A percentile compares a stretch with the other conserved stretches of the same genome.
These are phyloP conservation scores for Phytophthora hybrid DNA, from an alignment of 352 stramenopile species.

Conservation along the genomic window DNA sequence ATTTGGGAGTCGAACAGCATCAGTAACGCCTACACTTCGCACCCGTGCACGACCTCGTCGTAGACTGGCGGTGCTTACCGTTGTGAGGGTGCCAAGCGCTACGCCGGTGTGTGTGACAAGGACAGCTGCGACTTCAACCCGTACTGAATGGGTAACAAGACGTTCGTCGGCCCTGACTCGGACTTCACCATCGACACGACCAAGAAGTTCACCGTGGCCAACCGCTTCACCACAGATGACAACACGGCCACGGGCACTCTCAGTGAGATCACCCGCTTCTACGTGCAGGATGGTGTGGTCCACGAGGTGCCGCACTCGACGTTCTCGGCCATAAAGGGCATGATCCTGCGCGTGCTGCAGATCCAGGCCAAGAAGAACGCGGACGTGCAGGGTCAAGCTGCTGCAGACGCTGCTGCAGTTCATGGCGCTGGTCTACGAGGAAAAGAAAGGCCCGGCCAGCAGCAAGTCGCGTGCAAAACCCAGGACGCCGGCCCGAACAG, in stretches of 20 bases:
- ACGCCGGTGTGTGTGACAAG: neutral
- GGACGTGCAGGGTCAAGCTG: constrained; percentile 90
- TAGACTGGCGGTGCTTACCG: constrained; percentile 35
- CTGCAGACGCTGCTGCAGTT: constrained; percentile 90
- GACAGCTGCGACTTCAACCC: constrained; percentile 9
- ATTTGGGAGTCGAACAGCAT: constrained; percentile 69
- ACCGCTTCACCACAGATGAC: constrained; percentile 2
- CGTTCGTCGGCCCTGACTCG: constrained; percentile 1
- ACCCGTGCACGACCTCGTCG: constrained; percentile 43
- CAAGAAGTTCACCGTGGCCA: constrained; percentile 1
- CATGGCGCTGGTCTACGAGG: constrained; percentile 83
- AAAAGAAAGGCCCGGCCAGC: constrained; percentile 40
- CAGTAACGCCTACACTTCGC: constrained; percentile 49
- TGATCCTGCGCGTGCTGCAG: constrained; percentile 93
- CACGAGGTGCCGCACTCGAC: constrained; percentile 4
- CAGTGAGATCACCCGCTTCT: constrained; percentile 6
- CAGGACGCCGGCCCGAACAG: neutral
- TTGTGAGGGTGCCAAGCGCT: constrained; percentile 12
- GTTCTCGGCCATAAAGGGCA: constrained; percentile 4
- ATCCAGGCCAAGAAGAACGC: constrained; percentile 95
- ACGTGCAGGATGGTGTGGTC: constrained; percentile 6
- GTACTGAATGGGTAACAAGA: constrained; percentile 11
- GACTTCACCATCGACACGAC: constrained; percentile 13
- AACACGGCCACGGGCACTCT: constrained; percentile 7
- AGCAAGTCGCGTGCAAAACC: no score